These are phyloP conservation scores for Rhexocercosporidium sp. DNA, from an alignment of 2,329 filamentous ascomycete genomes.

Conservation along the genomic window DNA sequence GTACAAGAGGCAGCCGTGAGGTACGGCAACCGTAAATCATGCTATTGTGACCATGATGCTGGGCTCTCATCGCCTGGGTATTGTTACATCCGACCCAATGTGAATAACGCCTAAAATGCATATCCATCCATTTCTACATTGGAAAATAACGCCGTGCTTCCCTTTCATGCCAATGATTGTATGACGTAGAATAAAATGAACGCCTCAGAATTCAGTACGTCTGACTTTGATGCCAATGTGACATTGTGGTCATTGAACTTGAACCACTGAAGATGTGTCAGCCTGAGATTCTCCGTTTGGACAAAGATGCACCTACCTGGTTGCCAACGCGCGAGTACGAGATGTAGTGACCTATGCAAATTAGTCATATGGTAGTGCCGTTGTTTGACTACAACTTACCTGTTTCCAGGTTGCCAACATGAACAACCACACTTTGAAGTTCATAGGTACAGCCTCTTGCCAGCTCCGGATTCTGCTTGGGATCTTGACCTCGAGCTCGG, in stretches of 20 bases:
- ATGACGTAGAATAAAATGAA: slow-evolving; percentile 91
- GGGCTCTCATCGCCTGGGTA: slow-evolving; percentile 15
- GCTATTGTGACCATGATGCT: slow-evolving; percentile 14
- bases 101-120: slow-evolving; percentile 20
- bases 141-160: neutral
- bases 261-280: slow-evolving; percentile 71
- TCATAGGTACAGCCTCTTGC: slow-evolving; percentile 79
- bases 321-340: slow-evolving; percentile 86
- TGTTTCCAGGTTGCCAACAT: slow-evolving; percentile 90
- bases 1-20: slow-evolving; percentile 4
- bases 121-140: slow-evolving; percentile 14
- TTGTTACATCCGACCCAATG: slow-evolving; percentile 13
- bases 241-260: slow-evolving; percentile 96
- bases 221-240: slow-evolving; percentile 79
- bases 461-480: slow-evolving; percentile 58
- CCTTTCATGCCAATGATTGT: slow-evolving; percentile 57
- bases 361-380: slow-evolving; percentile 21
- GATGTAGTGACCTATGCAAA: slow-evolving; percentile 74
- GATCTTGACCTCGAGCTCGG: slow-evolving; percentile 58
- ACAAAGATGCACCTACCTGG: slow-evolving; percentile 52
- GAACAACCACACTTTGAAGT: slow-evolving; percentile 86
- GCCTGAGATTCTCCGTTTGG: neutral
- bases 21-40: slow-evolving; percentile 11
- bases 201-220: slow-evolving; percentile 84
- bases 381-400: slow-evolving; percentile 47